phyloP scores from a whole-genome alignment of 2,329 filamentous ascomycete genomes.

The Nigrospora sphaerica region DNA sequence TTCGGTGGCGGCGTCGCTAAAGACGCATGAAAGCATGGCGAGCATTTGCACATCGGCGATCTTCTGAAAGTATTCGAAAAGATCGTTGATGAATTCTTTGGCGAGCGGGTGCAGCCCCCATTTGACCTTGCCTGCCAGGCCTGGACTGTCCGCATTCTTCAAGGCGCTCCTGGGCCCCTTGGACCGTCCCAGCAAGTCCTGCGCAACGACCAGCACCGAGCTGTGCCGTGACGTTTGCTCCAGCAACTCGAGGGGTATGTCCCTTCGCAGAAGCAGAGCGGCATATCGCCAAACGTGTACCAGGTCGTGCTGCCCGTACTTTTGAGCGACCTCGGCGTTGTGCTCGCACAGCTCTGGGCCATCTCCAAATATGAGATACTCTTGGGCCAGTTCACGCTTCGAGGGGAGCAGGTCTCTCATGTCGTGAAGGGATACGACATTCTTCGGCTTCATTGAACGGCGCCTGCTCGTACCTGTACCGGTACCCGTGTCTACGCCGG shows the following conservation, averaged over 20 bases:
- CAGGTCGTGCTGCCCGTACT: constrained; percentile 62
- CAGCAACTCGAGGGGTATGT: constrained; percentile 64
- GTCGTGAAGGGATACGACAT: constrained; percentile 67
- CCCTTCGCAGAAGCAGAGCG: constrained; percentile 67
- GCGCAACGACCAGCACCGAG: constrained; percentile 63
- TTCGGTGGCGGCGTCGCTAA: constrained; percentile 51
- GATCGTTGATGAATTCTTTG: constrained; percentile 49
- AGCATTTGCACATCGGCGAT: constrained; percentile 62
- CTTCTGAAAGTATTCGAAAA: constrained; percentile 58
- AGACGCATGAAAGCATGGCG: constrained; percentile 64
- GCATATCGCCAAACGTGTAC: constrained; percentile 80
- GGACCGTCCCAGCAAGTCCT: constrained; percentile 45
- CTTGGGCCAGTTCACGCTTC: constrained; percentile 66
- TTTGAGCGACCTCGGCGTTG: constrained; percentile 72
- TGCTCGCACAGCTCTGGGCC: constrained; percentile 75
- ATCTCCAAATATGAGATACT: constrained; percentile 80
- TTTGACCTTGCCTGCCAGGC: constrained; percentile 53
- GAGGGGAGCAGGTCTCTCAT: constrained; percentile 67
- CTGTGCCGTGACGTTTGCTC: constrained; percentile 45
- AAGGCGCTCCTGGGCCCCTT: constrained; percentile 10
- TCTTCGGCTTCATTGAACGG: constrained; percentile 47
- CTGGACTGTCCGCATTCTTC: constrained; percentile 9
- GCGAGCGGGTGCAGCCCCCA: constrained; percentile 63
- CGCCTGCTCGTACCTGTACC: constrained; percentile 46
- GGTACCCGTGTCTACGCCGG: constrained; percentile 49